Percentiles rank a stretch among this genome's conserved stretches.
Evolutionary conservation across 176 grass and related monocot genomes (phyloP).

Genomic region (Cenchrus purpureus): DNA sequence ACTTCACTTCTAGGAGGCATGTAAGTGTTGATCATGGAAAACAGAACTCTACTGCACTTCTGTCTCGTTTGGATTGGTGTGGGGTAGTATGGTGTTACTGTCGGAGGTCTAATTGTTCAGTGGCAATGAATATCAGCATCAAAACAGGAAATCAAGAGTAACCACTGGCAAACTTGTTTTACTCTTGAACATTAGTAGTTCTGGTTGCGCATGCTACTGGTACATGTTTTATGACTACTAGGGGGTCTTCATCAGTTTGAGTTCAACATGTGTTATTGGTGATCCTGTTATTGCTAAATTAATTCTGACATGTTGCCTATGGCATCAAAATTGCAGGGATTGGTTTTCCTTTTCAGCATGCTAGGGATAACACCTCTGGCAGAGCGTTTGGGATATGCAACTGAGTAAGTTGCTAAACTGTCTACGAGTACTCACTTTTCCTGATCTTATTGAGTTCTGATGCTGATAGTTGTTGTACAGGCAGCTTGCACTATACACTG

Average conservation of each 20-base stretch:
- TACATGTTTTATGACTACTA: background rate
- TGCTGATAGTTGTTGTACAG: slow-evolving; percentile 49
- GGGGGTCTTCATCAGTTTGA: background rate
- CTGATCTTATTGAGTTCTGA: slow-evolving; percentile 30
- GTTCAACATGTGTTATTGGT: background rate
- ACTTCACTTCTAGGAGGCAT: slow-evolving; percentile 67
- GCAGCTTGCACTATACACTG: slow-evolving; percentile 71
- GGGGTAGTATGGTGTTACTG: background rate
- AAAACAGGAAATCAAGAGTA: background rate
- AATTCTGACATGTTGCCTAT: slow-evolving; percentile 27
- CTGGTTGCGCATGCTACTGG: background rate
- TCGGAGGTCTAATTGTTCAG: background rate
- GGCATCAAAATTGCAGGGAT: slow-evolving; percentile 46
- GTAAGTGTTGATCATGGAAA: slow-evolving; percentile 47
- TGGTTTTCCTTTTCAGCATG: slow-evolving; percentile 81
- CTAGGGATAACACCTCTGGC: slow-evolving; percentile 81
- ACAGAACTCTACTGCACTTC: background rate
- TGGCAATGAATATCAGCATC: background rate
- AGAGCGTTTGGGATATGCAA: slow-evolving; percentile 84
- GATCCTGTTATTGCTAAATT: slow-evolving; percentile 7
- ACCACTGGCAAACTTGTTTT: background rate
- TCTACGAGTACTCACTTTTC: slow-evolving; percentile 25
- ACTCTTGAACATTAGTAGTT: background rate
- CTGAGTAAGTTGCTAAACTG: slow-evolving; percentile 69
- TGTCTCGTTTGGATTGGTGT: background rate